phyloP scores from a whole-genome alignment of 1,284 basidiomycete species.

The Gomphus bonarii region DNA sequence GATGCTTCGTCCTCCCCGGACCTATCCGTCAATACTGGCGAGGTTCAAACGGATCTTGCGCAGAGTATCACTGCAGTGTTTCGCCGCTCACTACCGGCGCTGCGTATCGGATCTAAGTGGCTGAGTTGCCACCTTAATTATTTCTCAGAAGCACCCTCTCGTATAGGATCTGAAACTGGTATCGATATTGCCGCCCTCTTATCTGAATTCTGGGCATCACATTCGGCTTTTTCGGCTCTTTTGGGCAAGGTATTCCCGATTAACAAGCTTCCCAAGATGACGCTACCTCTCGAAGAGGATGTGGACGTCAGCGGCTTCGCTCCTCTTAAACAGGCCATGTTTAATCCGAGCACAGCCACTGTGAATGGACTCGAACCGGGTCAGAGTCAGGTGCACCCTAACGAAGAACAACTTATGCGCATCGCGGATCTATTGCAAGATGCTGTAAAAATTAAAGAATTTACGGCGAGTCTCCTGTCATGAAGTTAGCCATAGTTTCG shows the following conservation, averaged over 20 bases:
- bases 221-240: conserved; percentile 56
- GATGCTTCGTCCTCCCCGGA: conserved; percentile 34
- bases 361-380: conserved; percentile 15
- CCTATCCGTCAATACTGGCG: conserved; percentile 38
- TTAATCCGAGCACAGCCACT: conserved; percentile 23
- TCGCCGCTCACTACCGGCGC: conserved; percentile 75
- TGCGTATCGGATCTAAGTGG: conserved; percentile 89
- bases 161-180: conserved; percentile 11
- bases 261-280: conserved; percentile 50
- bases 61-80: conserved; percentile 80
- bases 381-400: conserved; percentile 68
- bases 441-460: conserved; percentile 49
- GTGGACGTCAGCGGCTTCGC: conserved; percentile 82
- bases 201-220: conserved; percentile 62
- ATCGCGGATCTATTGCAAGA: conserved; percentile 81
- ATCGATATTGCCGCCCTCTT: conserved; percentile 19
- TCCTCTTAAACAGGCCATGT: conserved; percentile 56
- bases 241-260: conserved; percentile 65
- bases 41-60: conserved; percentile 42
- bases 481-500: conserved; percentile 19
- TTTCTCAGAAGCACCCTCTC: conserved; percentile 23
- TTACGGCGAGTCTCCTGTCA: conserved; percentile 35
- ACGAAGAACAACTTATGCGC: conserved; percentile 91
- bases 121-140: conserved; percentile 72
- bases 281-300: conserved; percentile 81